Evolutionary conservation across 1,139 yeast species (phyloP).

Genomic region (Pneumocystis wakefieldiae): DNA sequence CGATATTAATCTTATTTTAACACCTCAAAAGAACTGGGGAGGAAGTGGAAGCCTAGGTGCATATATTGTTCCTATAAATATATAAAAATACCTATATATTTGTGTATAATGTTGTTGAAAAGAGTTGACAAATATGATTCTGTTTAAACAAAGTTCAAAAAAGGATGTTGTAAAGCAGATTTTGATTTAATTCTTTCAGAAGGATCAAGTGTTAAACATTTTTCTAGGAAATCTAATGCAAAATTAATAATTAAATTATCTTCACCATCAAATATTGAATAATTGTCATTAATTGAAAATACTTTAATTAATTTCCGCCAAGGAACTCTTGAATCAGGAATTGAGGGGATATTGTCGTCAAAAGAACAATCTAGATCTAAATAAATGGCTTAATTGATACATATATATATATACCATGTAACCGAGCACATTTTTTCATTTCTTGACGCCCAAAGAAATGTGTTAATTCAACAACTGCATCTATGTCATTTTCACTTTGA

Average conservation of each 20-base stretch:
- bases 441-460: slow-evolving; percentile 11
- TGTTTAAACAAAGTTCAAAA: slow-evolving; percentile 2
- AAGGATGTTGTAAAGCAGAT: slow-evolving; percentile 7
- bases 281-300: slow-evolving; percentile 2
- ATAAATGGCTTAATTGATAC: background rate
- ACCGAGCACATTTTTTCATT: slow-evolving; percentile 10
- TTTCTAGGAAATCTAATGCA: slow-evolving; percentile 9
- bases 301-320: background rate
- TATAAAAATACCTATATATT: background rate
- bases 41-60: slow-evolving; percentile 69
- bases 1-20: slow-evolving; percentile 22
- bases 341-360: slow-evolving; percentile 1
- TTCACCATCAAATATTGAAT: slow-evolving; percentile 3
- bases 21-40: slow-evolving; percentile 47
- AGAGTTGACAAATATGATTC: background rate
- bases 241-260: slow-evolving; percentile 1
- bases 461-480: slow-evolving; percentile 10
- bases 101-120: background rate
- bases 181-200: slow-evolving; percentile 8
- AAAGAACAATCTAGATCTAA: background rate
- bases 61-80: slow-evolving; percentile 34
- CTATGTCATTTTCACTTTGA: slow-evolving; percentile 10
- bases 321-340: background rate
- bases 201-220: slow-evolving; percentile 8
- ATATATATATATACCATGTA: slow-evolving; percentile 6